These are phyloP conservation scores for Stromatinia cepivora DNA, from an alignment of 2,329 filamentous ascomycete genomes.

Conservation along the genomic window DNA sequence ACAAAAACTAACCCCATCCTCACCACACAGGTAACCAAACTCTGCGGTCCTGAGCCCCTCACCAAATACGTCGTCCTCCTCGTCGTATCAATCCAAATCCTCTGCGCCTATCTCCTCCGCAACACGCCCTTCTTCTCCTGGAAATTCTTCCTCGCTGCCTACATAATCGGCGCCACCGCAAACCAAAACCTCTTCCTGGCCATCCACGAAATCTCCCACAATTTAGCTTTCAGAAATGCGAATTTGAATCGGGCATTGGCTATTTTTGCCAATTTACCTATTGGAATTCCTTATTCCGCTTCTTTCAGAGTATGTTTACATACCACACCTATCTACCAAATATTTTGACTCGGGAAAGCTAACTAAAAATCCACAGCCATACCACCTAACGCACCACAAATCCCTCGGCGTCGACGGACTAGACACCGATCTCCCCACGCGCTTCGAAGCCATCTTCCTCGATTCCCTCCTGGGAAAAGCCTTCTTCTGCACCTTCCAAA, in stretches of 20 bases:
- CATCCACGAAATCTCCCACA: conserved; percentile 98
- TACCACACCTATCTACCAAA: not conserved
- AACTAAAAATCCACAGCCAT: conserved; percentile 59
- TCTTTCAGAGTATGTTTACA: conserved; percentile 73
- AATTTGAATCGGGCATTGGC: conserved; percentile 82
- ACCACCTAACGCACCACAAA: conserved; percentile 98
- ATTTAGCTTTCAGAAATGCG: conserved; percentile 84
- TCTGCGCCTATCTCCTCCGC: conserved; percentile 74
- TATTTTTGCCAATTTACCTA: conserved; percentile 92
- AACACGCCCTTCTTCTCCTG: conserved; percentile 78
- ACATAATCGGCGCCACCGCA: conserved; percentile 87
- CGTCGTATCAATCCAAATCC: conserved; percentile 80
- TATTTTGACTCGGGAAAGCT: not conserved
- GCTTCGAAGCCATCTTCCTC: conserved; percentile 86
- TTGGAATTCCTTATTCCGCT: conserved; percentile 93
- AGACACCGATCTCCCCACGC: conserved; percentile 92
- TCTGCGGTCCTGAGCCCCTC: conserved; percentile 92
- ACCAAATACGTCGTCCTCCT: conserved; percentile 89
- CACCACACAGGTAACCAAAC: conserved; percentile 75
- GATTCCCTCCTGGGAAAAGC: conserved; percentile 95
- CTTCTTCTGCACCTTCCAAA: conserved; percentile 99
- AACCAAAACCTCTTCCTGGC: conserved; percentile 99
- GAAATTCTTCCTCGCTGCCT: conserved; percentile 83
- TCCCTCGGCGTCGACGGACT: conserved; percentile 94
- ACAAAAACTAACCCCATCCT: not conserved